Base-by-base conservation (phyloP, 768 basidiomycete genomes). In the Trametes cubensis region DNA sequence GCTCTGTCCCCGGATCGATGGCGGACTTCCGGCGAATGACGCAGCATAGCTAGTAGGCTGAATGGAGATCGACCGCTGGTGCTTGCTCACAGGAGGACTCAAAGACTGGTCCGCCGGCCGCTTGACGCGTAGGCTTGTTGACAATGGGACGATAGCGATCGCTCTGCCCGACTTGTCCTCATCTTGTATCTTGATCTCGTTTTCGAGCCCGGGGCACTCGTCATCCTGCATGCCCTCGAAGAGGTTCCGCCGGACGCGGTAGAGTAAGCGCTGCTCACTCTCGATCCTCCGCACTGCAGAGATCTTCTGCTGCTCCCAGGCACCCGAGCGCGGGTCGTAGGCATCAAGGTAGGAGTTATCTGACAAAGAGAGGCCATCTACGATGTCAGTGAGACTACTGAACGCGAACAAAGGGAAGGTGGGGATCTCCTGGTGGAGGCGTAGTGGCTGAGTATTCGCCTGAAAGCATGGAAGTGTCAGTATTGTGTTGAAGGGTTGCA, bases 221-320 rank as follows among this genome's bases (percentile, higher is more conserved):
- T 77, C 78, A 60, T 89, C 86, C 21, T 72, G 65, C 1, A 89
- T 72, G 4, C 83, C 84, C 6, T 85, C 80, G 0, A 88, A 73
- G 6, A 89, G 78, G 64, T 80, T 82, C 70, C 82, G 82, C 13
- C 88, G 78, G 11, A 83, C 73, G 62, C 84, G 81, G 73, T 87
- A 89, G 8, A 90, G 71, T 34, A 89, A 71, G 30, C 87, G 77
- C 63, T 89, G 86, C 63, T 85, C 85, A 1, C 77, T 79, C 48
- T 80, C 79, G 44, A 89, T 83, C 40, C 83, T 68, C 39, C 86
- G 81, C 4, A 89, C 86, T 17, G 83, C 80, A 42, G 77, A 77
- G 60, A 86, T 80, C 41, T 80, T 77, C 66, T 88, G 86, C 62
- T 88, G 87, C 55, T 88, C 87, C 88, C 88, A 90, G 56, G 85